Conservation (phyloP, 2,329 filamentous ascomycete species). For the Cercospora sesami region DNA sequence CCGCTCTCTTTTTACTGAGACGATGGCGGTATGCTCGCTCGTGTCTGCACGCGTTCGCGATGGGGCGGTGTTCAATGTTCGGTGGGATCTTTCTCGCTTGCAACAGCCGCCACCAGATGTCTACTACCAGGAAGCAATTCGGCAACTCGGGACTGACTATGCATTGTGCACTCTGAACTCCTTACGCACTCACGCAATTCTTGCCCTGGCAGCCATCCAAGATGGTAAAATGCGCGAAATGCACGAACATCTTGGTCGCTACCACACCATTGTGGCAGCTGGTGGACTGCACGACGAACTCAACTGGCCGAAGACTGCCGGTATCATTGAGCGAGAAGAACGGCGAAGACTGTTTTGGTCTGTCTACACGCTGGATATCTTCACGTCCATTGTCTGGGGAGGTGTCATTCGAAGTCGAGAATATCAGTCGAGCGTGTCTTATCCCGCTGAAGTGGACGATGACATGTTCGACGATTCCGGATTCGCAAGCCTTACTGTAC, state of each 20-base stretch:
- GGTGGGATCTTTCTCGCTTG: constrained; percentile 33
- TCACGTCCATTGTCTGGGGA: constrained; percentile 54
- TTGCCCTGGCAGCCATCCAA: constrained; percentile 53
- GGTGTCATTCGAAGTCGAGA: constrained; percentile 48
- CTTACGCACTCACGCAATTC: constrained; percentile 47
- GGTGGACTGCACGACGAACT: constrained; percentile 52
- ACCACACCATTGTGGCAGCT: constrained; percentile 50
- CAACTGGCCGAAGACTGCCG: constrained; percentile 50
- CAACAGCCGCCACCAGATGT: constrained; percentile 40
- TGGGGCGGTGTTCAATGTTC: constrained; percentile 44
- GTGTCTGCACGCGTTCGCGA: constrained; percentile 50
- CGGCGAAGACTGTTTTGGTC: constrained; percentile 55
- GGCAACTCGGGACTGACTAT: constrained; percentile 27
- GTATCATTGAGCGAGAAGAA: constrained; percentile 49
- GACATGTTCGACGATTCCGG: constrained; percentile 40
- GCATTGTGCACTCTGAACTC: constrained; percentile 34
- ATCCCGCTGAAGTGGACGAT: constrained; percentile 50
- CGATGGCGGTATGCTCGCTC: constrained; percentile 52
- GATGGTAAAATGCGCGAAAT: constrained; percentile 49
- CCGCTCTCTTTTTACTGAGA: constrained; percentile 46
- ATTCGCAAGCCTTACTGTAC: constrained; percentile 23
- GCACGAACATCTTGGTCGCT: constrained; percentile 51
- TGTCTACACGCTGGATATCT: constrained; percentile 58
- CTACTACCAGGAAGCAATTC: constrained; percentile 43
- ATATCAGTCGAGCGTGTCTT: constrained; percentile 48